Base-by-base conservation (phyloP, 805 yeast species). In the Yarrowia deformans region DNA sequence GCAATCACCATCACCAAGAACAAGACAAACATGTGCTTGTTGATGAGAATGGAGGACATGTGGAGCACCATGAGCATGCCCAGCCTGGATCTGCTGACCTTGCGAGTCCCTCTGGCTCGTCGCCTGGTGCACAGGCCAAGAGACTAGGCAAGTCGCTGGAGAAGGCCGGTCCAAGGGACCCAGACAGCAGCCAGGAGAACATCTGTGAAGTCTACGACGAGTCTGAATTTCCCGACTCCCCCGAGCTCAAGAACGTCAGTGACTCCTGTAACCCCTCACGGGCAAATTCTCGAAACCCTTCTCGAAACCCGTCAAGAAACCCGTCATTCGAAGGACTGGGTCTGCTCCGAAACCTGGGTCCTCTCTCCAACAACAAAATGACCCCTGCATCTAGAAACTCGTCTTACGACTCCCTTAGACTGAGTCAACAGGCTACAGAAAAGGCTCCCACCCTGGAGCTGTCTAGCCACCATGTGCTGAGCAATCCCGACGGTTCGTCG, bases 391-490 rank as follows among this genome's bases (percentile, higher is more conserved):
- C 66, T 43, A 23, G 66, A 60, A 60, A 43, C 40, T 60, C 66
- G 29, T 60, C 66, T 16, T 34, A 43, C 32, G 66, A 60, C 45
- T 60, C 66, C 14, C 52, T 60, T 18, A 29, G 66, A 12, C 42
- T 60, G 4, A 43, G 66, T 8, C 66, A 60, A 10, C 50, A 60
- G 18, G 66, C 66, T 16, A 60, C 66, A 16, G 66, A 60, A 23
- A 60, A 60, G 42, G 66, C 66, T 6, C 66, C 66, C n/a, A 60
- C 66, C 10, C 52, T 60, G 32, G 66, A 60, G 19, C 42, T 60
- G 18, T 60, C 66, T 18, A 60, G 52, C 35, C 66, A 60, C 14
- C 66, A 60, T 8, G 66, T 60, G 32, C 34, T 60, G 14, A 43
- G 52, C 10, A 60, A 60, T 45, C 42, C 66, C 4, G 66, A 60